Percentiles rank a stretch among this genome's conserved stretches.
Evolutionary conservation across 225 moss, liverwort and hornwort species (phyloP).

Genomic region (Pseudoscleropodium purum): DNA sequence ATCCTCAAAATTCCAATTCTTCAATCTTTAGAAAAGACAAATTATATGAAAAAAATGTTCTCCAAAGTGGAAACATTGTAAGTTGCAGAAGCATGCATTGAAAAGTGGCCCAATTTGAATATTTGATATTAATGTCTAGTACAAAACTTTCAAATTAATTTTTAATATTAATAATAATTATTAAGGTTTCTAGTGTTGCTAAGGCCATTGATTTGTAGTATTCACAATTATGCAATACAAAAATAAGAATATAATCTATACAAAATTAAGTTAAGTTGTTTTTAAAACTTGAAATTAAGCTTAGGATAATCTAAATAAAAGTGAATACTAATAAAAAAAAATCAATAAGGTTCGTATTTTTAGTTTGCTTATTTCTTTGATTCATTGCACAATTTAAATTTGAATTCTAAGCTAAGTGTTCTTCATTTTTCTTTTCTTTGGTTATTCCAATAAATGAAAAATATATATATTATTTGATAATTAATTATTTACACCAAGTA

Average conservation of each 20-base stretch:
- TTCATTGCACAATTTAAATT: background rate
- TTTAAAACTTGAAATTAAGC: background rate
- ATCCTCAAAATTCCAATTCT: too few species aligned
- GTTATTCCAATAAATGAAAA: background rate
- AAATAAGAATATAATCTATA: background rate
- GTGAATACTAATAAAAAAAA: rapidly evolving
- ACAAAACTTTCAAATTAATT: background rate
- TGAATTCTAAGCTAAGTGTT: background rate
- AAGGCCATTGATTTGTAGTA: background rate
- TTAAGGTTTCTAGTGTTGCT: background rate
- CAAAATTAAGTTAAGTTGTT: background rate
- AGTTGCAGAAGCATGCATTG: background rate
- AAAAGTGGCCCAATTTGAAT: background rate
- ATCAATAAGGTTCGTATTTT: rapidly evolving
- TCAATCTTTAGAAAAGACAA: background rate
- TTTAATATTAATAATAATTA: too few species aligned
- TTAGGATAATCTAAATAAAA: background rate
- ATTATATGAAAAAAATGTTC: background rate
- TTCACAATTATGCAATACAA: rapidly evolving
- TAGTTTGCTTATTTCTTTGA: background rate
- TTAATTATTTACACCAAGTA: background rate
- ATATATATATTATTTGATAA: background rate
- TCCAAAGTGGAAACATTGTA: background rate
- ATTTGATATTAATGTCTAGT: background rate
- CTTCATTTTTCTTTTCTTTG: background rate